phyloP scores from a whole-genome alignment of 78 protist genomes.

The Dictyostelium purpureum region DNA sequence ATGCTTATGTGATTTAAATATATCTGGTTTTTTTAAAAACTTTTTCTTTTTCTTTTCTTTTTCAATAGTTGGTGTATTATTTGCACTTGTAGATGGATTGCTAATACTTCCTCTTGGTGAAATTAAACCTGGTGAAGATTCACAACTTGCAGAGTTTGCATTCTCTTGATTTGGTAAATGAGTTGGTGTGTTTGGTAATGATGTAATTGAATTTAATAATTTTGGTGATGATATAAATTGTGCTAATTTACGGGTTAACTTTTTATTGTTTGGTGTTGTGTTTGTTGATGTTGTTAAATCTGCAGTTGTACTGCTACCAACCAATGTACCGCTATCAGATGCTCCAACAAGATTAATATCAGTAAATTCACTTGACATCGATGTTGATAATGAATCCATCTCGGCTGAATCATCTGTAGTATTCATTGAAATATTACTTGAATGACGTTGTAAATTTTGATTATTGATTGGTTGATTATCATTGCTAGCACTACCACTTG shows the following conservation, averaged over 20 bases:
- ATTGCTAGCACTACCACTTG: neutral
- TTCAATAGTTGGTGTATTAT: neutral
- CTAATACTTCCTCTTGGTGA: neutral
- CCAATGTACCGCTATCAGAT: too few species aligned
- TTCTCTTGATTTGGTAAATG: neutral
- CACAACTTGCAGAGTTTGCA: neutral
- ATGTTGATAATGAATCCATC: slow-evolving; percentile 12
- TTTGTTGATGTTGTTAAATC: neutral
- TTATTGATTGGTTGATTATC: neutral
- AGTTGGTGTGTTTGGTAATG: slow-evolving; percentile 12
- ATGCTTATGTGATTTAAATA: neutral
- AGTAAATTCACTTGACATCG: too few species aligned
- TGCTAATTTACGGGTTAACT: slow-evolving; percentile 21
- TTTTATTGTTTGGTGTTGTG: neutral
- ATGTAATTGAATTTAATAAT: neutral
- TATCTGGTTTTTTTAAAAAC: neutral
- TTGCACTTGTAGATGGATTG: neutral
- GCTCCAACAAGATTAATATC: too few species aligned
- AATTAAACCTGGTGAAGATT: neutral
- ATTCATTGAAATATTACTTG: slow-evolving; percentile 31
- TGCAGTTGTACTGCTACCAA: neutral
- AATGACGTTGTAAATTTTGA: slow-evolving; percentile 19
- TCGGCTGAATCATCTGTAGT: slow-evolving; percentile 21
- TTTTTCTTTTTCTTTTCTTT: slow-evolving; percentile 22
- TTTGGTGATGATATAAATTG: slow-evolving; percentile 32